Evolutionary conservation across 495 filamentous ascomycete species (phyloP).

Genomic region (Neurospora sp.): DNA sequence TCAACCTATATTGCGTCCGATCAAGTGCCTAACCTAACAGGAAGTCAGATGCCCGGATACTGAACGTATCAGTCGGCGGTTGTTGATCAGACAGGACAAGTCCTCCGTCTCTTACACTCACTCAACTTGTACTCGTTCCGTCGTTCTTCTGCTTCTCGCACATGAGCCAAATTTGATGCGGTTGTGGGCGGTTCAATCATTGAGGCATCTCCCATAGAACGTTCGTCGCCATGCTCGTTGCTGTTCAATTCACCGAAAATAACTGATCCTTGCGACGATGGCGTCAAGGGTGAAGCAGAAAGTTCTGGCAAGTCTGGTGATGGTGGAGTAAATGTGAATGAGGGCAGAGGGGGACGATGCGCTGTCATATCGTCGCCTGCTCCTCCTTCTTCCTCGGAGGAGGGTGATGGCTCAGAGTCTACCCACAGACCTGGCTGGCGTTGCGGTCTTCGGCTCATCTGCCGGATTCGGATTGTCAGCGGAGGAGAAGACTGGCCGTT

Average conservation of each 20-base stretch:
- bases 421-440: background rate
- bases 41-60: background rate
- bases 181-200: background rate
- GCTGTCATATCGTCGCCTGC: background rate
- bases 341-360: background rate
- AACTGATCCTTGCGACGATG: background rate
- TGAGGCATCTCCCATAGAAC: background rate
- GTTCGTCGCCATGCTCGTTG: background rate
- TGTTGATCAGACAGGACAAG: background rate
- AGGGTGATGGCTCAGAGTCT: background rate
- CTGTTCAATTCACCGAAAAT: background rate
- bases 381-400: background rate
- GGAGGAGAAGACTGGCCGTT: background rate
- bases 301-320: background rate
- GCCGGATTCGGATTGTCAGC: background rate
- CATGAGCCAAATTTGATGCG: background rate
- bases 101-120: background rate
- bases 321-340: background rate
- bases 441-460: background rate
- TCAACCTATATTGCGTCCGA: background rate
- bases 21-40: background rate
- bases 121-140: background rate
- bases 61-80: background rate
- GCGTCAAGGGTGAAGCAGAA: background rate
- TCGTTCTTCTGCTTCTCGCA: background rate